Percentiles rank a stretch among this genome's conserved stretches.
Evolutionary conservation across 2,329 filamentous ascomycete species (phyloP).

Genomic region (Moelleriella libera): DNA sequence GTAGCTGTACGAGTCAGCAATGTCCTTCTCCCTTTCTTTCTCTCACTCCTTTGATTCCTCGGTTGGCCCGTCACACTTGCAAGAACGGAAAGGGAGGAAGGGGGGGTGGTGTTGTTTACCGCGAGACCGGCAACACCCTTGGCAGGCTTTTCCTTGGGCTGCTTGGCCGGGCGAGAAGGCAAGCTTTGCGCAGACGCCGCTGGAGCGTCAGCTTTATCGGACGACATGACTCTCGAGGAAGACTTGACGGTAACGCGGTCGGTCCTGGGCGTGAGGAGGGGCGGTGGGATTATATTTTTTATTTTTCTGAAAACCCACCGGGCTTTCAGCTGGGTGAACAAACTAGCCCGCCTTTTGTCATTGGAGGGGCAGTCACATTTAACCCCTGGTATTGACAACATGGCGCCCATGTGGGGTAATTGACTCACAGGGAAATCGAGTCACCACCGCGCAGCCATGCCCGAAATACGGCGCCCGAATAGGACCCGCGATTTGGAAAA

Average conservation of each 20-base stretch:
- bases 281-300: conserved; percentile 4
- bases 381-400: too few species aligned
- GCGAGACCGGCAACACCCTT: conserved; percentile 21
- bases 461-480: too few species aligned
- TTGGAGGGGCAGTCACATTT: conserved; percentile 12
- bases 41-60: neutral
- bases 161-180: conserved; percentile 20
- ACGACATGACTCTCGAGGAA: conserved; percentile 17
- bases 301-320: neutral
- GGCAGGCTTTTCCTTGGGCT: conserved; percentile 21
- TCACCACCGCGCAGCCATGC: too few species aligned
- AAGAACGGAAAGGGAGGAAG: neutral
- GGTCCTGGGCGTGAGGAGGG: neutral
- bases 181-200: conserved; percentile 19
- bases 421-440: too few species aligned
- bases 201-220: conserved; percentile 20
- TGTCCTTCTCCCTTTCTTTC: neutral
- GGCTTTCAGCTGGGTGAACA: too few species aligned
- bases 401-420: too few species aligned
- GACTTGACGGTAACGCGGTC: neutral
- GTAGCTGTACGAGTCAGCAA: conserved; percentile 13
- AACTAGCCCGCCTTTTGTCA: neutral
- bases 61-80: too few species aligned
- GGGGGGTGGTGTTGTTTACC: too few species aligned
- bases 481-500: too few species aligned